These are phyloP conservation scores for Schizophyllum amplum DNA, from an alignment of 1,284 basidiomycete species.

Conservation along the genomic window DNA sequence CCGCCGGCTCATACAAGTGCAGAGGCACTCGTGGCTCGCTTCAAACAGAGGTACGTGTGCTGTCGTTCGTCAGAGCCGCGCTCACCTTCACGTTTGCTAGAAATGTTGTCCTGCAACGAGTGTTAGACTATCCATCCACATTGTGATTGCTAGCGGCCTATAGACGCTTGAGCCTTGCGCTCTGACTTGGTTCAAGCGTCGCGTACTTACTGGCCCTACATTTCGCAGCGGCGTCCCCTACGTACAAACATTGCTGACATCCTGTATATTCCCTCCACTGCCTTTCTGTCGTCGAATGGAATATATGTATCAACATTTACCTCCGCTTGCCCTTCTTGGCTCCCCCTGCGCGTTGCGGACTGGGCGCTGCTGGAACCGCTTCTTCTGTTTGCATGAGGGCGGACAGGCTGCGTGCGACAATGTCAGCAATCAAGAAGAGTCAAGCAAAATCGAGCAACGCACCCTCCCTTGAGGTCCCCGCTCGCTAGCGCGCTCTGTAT, in stretches of 20 bases:
- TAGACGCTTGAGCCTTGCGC: no score
- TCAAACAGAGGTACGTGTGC: neutral
- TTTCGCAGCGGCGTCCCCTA: no score
- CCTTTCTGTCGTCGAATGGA: neutral
- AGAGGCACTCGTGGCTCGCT: neutral
- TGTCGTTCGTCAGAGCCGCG: neutral
- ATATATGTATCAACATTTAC: neutral
- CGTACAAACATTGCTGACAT: neutral
- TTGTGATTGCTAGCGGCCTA: neutral
- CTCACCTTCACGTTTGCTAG: neutral
- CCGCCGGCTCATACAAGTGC: neutral
- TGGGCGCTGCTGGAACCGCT: conserved; percentile 5
- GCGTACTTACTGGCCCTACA: no score
- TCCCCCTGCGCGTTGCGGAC: neutral
- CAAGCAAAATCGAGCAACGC: conserved; percentile 8
- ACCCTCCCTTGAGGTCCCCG: conserved; percentile 56
- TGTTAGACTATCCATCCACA: neutral
- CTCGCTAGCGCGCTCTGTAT: conserved; percentile 52
- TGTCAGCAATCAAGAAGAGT: neutral
- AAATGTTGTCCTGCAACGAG: neutral
- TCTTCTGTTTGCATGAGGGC: conserved; percentile 1
- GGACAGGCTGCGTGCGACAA: neutral
- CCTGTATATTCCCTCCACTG: neutral
- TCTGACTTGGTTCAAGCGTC: no score
- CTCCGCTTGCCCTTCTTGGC: neutral